Evolutionary conservation across 2,329 filamentous ascomycete genomes (phyloP).

Genomic region (Claviceps africana): DNA sequence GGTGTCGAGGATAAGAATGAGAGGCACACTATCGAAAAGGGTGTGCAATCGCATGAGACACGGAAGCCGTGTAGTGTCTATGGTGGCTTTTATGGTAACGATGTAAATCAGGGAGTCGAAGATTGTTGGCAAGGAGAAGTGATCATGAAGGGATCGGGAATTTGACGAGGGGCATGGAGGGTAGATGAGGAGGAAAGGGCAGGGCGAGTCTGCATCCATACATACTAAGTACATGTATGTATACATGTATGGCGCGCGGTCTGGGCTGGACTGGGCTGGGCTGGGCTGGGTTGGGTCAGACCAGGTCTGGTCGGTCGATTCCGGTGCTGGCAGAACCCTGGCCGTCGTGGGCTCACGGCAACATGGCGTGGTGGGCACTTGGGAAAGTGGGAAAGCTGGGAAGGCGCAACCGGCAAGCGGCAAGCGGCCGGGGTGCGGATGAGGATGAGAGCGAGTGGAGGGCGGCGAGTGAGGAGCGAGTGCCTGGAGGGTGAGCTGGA

Average conservation of each 20-base stretch:
- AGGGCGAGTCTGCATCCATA: too few relatives aligned
- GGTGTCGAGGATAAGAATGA: constrained; percentile 9
- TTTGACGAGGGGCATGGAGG: constrained; percentile 18
- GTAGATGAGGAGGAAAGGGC: constrained; percentile 22
- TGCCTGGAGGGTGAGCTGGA: constrained; percentile 4
- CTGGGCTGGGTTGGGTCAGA: too few relatives aligned
- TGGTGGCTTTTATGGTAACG: constrained; percentile 16
- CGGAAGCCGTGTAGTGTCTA: constrained; percentile 14
- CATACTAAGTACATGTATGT: too few relatives aligned
- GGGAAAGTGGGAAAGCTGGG: neutral
- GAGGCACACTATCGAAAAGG: constrained; percentile 16
- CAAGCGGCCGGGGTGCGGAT: constrained; percentile 13
- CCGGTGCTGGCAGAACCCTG: constrained; percentile 4
- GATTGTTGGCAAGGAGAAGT: constrained; percentile 13
- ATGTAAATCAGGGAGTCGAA: constrained; percentile 18
- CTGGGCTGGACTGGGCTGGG: too few relatives aligned
- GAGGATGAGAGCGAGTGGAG: neutral
- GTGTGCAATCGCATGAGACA: constrained; percentile 21
- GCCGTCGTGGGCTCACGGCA: constrained; percentile 8
- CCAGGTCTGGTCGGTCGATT: constrained; percentile 8
- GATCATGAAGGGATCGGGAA: constrained; percentile 10
- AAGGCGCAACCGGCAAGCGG: neutral
- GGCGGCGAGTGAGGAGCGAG: too few relatives aligned
- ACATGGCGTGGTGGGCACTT: constrained; percentile 5
- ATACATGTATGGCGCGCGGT: constrained; percentile 1